Evolutionary conservation across 148 eudicot genomes (phyloP).

Genomic region (Nepenthes gracilis): DNA sequence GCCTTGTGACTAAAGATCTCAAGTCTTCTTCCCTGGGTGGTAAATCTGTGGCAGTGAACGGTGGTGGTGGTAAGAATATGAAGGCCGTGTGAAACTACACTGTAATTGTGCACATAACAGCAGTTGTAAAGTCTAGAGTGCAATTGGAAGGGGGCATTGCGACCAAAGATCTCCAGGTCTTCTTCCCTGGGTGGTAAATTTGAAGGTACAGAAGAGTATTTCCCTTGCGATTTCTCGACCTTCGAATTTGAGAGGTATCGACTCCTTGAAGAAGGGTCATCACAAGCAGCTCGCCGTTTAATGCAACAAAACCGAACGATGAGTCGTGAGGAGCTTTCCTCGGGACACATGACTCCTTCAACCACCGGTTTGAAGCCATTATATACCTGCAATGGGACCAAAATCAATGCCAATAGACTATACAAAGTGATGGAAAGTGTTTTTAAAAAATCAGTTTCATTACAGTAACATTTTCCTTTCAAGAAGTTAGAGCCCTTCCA

Average conservation of each 20-base stretch:
- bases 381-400: slow-evolving; percentile 33
- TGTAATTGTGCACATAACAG: slow-evolving; percentile 67
- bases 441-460: too few species aligned
- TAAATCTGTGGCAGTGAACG: too few species aligned
- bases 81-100: slow-evolving; percentile 19
- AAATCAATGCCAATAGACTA: too few species aligned
- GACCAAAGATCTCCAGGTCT: slow-evolving; percentile 61
- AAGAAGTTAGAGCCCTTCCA: too few species aligned
- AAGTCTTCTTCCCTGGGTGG: too few species aligned
- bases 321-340: slow-evolving; percentile 38
- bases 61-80: too few species aligned
- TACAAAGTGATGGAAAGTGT: too few species aligned
- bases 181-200: slow-evolving; percentile 56
- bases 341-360: slow-evolving; percentile 59
- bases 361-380: slow-evolving; percentile 58
- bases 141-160: slow-evolving; percentile 50
- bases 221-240: slow-evolving; percentile 41
- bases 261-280: slow-evolving; percentile 35
- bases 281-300: slow-evolving; percentile 55
- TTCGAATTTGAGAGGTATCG: slow-evolving; percentile 34
- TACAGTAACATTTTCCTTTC: too few species aligned
- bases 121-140: slow-evolving; percentile 55
- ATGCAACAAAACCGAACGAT: slow-evolving; percentile 58
- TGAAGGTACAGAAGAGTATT: slow-evolving; percentile 44
- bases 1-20: too few species aligned